Percentiles rank a stretch among this genome's conserved stretches.
Conservation (phyloP, 2,329 filamentous ascomycete genomes). For the Venturia effusa region DNA sequence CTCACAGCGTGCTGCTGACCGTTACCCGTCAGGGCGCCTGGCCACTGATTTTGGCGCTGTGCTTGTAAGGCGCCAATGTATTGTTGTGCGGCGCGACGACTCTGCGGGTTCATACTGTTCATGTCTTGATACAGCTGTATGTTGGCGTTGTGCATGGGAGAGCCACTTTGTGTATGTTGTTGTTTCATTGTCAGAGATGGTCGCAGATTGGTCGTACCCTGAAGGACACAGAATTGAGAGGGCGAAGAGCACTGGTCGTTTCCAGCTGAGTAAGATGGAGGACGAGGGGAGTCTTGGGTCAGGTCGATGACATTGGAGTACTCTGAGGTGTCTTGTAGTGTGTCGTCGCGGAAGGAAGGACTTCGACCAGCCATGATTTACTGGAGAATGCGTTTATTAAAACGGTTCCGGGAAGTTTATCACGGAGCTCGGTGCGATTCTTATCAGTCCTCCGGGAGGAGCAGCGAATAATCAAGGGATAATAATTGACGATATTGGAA, state of each 20-base stretch:
- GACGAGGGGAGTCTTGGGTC: neutral
- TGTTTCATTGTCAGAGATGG: neutral
- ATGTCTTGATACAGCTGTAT: neutral
- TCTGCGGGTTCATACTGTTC: neutral
- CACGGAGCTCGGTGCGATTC: neutral
- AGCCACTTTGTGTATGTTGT: neutral
- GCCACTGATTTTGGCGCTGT: neutral
- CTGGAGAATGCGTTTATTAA: neutral
- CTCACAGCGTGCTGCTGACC: neutral
- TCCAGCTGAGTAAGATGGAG: neutral
- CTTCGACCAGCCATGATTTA: neutral
- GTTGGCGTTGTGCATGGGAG: neutral
- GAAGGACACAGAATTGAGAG: neutral
- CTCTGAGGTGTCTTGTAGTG: neutral
- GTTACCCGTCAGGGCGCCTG: neutral
- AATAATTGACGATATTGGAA: neutral
- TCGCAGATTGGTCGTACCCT: neutral
- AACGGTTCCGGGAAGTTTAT: neutral
- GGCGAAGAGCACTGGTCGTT: neutral
- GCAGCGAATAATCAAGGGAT: too few relatives aligned
- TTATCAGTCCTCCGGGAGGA: neutral
- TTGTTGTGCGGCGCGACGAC: neutral
- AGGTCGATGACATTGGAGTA: neutral
- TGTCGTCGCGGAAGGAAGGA: neutral
- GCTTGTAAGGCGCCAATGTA: neutral